Evolutionary conservation across 2,329 filamentous ascomycete species (phyloP), one percentile per base, ranked within the genome.

Genomic region (Aureobasidium subglaciale): DNA sequence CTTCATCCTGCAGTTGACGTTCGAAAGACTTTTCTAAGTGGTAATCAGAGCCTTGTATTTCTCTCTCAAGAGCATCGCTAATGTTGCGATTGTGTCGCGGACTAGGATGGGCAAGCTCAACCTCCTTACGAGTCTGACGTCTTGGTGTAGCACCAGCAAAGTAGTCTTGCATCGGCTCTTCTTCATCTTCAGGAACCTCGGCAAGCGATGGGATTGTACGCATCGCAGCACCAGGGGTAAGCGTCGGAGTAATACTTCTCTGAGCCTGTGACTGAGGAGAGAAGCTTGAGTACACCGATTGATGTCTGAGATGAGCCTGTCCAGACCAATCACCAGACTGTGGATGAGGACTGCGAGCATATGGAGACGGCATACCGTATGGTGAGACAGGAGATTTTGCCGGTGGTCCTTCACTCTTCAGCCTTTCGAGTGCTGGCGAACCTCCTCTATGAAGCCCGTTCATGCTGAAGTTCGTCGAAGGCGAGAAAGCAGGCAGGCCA

Each of bases 21-120:
- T 62, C 56, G n/a, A 61, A 52, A 20, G 56, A 52, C 20, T 38
- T 56, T 20, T 61, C 40, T 16, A 66, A 71, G 63, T 92, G 88
- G 65, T 93, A 92, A 64, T 95, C 88, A 4, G 88, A 86, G 65
- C 91, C 87, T 48, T 93, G 86, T 56, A 95, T 86, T 62, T 93
- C 90, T 59, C 85, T 86, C 67, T 96, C 90, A 22, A 95, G 78
- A 42, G 83, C 88, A 60, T 85, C 80, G 64, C 86, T 90, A 37
- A 88, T 78, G 62, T 90, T 90, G 63, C 91, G 87, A 56, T 78
- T 78, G 68, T 84, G 80, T 61, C 78, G 77, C 56, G 83, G 82
- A 49, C 77, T 83, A 9, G 82, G 82, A 43, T 82, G 77, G 24
- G 77, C 78, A 62, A 85, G 82, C 56, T 80, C 9, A 75, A 75